A percentile compares a stretch with the other conserved stretches of the same genome.
These are phyloP conservation scores for Murraya paniculata DNA, from an alignment of 345 rosid genomes.

Conservation along the genomic window DNA sequence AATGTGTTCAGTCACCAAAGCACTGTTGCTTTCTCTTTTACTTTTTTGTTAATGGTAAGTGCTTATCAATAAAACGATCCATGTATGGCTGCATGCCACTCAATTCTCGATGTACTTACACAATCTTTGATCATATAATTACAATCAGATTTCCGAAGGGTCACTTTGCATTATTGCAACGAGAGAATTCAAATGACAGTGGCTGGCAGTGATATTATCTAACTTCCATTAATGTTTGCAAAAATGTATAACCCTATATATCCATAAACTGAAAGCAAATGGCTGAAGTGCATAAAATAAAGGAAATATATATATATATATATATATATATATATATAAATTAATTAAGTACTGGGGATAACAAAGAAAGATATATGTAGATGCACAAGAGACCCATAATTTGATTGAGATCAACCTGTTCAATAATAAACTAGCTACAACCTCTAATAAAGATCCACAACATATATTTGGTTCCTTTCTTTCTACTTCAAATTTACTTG, in stretches of 20 bases:
- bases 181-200: neutral
- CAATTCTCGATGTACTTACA: neutral
- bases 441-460: conserved; percentile 3
- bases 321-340: neutral
- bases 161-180: neutral
- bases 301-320: neutral
- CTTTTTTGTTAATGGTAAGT: neutral
- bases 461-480: neutral
- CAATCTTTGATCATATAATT: too few relatives aligned
- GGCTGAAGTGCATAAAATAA: neutral
- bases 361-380: conserved; percentile 10
- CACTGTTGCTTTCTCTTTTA: neutral
- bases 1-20: neutral
- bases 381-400: conserved; percentile 26
- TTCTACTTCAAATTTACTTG: neutral
- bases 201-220: neutral
- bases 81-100: neutral
- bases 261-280: neutral
- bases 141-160: neutral
- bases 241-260: neutral
- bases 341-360: neutral
- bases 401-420: conserved; percentile 25
- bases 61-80: neutral
- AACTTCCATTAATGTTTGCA: neutral
- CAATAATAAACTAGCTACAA: conserved; percentile 11